A percentile compares a stretch with the other conserved stretches of the same genome.
These are phyloP conservation scores for Tricholoma matsutake DNA, from an alignment of 768 basidiomycete genomes.

Conservation along the genomic window DNA sequence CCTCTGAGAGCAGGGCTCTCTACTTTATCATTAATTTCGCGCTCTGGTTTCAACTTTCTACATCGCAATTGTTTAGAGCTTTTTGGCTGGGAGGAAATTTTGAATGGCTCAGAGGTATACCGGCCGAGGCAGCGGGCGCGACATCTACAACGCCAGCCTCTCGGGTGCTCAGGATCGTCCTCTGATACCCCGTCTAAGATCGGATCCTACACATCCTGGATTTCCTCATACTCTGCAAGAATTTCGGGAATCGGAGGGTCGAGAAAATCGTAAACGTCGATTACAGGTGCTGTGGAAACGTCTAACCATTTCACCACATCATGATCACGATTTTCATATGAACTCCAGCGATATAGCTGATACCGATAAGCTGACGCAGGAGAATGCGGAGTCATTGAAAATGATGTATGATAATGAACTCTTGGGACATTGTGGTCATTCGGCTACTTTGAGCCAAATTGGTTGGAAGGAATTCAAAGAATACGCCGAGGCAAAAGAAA, in stretches of 20 bases:
- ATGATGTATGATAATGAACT: conserved; percentile 79
- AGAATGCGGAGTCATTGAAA: conserved; percentile 61
- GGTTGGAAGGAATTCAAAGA: conserved; percentile 70
- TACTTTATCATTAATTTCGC: conserved; percentile 2
- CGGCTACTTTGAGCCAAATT: conserved; percentile 44
- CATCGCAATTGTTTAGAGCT: not conserved
- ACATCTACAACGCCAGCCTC: conserved; percentile 50
- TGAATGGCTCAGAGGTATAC: conserved; percentile 18
- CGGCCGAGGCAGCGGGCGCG: conserved; percentile 36
- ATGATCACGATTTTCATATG: conserved; percentile 9
- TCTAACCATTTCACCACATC: conserved; percentile 35
- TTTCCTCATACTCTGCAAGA: conserved; percentile 53
- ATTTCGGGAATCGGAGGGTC: conserved; percentile 63
- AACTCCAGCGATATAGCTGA: conserved; percentile 8
- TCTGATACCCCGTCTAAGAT: conserved; percentile 56
- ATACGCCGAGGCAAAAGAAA: conserved; percentile 81
- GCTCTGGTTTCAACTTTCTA: conserved; percentile 12
- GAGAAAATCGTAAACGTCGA: conserved; percentile 55
- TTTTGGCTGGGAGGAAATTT: conserved; percentile 7
- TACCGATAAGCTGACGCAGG: conserved; percentile 43
- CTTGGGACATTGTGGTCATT: conserved; percentile 47
- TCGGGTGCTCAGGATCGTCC: conserved; percentile 53
- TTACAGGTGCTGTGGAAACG: conserved; percentile 63
- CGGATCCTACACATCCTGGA: conserved; percentile 45
- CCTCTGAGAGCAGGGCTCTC: conserved; percentile 37